Conservation (phyloP, 2,329 filamentous ascomycete genomes). For the Colletotrichum sp. region DNA sequence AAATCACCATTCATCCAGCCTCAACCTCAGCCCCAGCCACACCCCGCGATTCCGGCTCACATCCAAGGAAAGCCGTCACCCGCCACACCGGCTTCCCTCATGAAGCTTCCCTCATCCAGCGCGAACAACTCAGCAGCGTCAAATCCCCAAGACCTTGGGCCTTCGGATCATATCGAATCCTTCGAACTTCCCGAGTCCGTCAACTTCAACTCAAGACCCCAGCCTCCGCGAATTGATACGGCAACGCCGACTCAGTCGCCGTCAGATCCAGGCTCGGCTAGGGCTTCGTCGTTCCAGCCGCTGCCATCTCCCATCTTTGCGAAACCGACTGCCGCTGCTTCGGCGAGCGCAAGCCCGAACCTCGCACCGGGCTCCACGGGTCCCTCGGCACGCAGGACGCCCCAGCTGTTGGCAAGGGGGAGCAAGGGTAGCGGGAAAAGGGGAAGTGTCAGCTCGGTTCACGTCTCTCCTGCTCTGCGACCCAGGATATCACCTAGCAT, state of each 20-base stretch:
- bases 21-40: slow-evolving; percentile 41
- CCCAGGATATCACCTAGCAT: slow-evolving; percentile 95
- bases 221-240: slow-evolving; percentile 56
- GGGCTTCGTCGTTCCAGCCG: slow-evolving; percentile 55
- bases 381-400: slow-evolving; percentile 56
- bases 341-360: slow-evolving; percentile 72
- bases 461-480: slow-evolving; percentile 84
- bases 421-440: slow-evolving; percentile 67
- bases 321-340: slow-evolving; percentile 44
- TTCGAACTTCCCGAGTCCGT: slow-evolving; percentile 77
- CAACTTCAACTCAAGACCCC: slow-evolving; percentile 48
- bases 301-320: slow-evolving; percentile 53
- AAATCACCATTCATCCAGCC: slow-evolving; percentile 72
- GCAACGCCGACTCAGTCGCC: slow-evolving; percentile 48
- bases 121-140: slow-evolving; percentile 43
- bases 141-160: slow-evolving; percentile 42
- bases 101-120: slow-evolving; percentile 71
- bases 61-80: slow-evolving; percentile 59
- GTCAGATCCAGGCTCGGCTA: slow-evolving; percentile 46
- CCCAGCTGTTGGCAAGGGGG: slow-evolving; percentile 59
- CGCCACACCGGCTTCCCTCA: slow-evolving; percentile 86
- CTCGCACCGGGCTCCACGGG: slow-evolving; percentile 58
- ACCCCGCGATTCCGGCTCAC: slow-evolving; percentile 26
- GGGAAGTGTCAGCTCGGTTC: slow-evolving; percentile 71
- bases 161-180: slow-evolving; percentile 58